These are phyloP conservation scores for Ceratocystis albifundus DNA, from an alignment of 2,329 filamentous ascomycete genomes.

Conservation along the genomic window DNA sequence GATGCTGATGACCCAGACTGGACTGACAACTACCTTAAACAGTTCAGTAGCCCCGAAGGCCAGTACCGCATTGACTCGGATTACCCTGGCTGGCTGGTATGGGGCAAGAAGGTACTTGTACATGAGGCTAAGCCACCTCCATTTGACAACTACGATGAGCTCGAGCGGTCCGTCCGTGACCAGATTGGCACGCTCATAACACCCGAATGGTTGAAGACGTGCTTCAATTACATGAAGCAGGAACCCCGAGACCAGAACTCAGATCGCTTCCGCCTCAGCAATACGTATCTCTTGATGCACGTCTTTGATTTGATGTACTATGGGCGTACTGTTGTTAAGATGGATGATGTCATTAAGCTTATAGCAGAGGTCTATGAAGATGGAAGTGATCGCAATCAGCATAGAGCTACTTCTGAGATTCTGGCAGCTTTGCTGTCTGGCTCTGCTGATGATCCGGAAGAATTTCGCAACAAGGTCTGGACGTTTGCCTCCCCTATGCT, in stretches of 20 bases:
- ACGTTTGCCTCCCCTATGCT: conserved; percentile 82
- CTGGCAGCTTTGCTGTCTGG: conserved; percentile 73
- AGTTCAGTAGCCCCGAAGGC: conserved; percentile 59
- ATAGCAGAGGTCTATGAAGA: conserved; percentile 71
- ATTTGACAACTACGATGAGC: conserved; percentile 64
- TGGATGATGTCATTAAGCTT: conserved; percentile 79
- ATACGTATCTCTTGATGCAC: conserved; percentile 75
- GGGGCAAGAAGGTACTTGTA: conserved; percentile 77
- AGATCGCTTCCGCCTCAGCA: conserved; percentile 83
- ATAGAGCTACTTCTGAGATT: conserved; percentile 90
- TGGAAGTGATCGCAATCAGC: conserved; percentile 93
- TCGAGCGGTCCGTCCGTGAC: conserved; percentile 60
- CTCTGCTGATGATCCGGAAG: conserved; percentile 63
- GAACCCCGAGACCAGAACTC: conserved; percentile 72
- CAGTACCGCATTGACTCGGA: conserved; percentile 88
- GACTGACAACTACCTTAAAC: conserved; percentile 65
- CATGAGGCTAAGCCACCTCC: conserved; percentile 59
- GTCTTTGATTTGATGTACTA: conserved; percentile 82
- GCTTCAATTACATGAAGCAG: conserved; percentile 90
- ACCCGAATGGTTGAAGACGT: conserved; percentile 73
- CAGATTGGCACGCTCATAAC: conserved; percentile 74
- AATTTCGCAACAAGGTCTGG: conserved; percentile 70
- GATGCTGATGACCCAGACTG: conserved; percentile 63
- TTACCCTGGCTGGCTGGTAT: conserved; percentile 91
- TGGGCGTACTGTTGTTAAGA: conserved; percentile 62